Percentiles rank a stretch among this genome's conserved stretches.
These are phyloP conservation scores for Chaetoceros tenuissimus DNA, from an alignment of 108 stramenopile species.

Conservation along the genomic window DNA sequence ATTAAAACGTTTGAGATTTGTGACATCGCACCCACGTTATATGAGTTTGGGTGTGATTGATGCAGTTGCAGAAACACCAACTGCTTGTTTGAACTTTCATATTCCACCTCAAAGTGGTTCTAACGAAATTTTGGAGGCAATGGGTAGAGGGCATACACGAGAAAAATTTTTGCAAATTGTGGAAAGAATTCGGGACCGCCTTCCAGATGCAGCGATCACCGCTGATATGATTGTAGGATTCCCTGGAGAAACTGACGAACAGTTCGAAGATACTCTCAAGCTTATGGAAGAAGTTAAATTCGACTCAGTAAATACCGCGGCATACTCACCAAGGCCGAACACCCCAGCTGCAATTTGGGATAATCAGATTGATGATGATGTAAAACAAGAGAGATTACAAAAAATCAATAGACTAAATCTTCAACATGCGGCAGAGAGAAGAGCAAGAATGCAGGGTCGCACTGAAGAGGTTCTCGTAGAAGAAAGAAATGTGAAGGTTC, in stretches of 20 bases:
- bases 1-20: constrained; percentile 87
- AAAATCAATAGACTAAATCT: constrained; percentile 81
- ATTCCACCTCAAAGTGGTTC: constrained; percentile 93
- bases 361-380: constrained; percentile 73
- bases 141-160: constrained; percentile 94
- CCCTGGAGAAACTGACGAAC: constrained; percentile 95
- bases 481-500: constrained; percentile 84
- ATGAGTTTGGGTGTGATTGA: constrained; percentile 91
- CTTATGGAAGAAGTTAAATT: constrained; percentile 89
- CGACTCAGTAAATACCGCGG: constrained; percentile 74
- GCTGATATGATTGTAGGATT: constrained; percentile 93
- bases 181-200: constrained; percentile 65
- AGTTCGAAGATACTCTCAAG: constrained; percentile 84
- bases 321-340: constrained; percentile 81
- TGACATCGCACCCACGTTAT: constrained; percentile 96
- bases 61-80: constrained; percentile 82
- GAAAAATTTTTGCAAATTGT: constrained; percentile 89
- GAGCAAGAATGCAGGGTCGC: constrained; percentile 85
- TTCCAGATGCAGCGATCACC: constrained; percentile 92
- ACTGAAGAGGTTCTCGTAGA: constrained; percentile 90
- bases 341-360: constrained; percentile 80
- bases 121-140: constrained; percentile 72
- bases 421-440: constrained; percentile 82
- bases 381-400: constrained; percentile 79
- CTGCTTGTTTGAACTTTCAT: constrained; percentile 85